Evolutionary conservation across 495 filamentous ascomycete genomes (phyloP), one percentile per base, ranked within the genome.

Genomic region (Venustampulla echinocandica): DNA sequence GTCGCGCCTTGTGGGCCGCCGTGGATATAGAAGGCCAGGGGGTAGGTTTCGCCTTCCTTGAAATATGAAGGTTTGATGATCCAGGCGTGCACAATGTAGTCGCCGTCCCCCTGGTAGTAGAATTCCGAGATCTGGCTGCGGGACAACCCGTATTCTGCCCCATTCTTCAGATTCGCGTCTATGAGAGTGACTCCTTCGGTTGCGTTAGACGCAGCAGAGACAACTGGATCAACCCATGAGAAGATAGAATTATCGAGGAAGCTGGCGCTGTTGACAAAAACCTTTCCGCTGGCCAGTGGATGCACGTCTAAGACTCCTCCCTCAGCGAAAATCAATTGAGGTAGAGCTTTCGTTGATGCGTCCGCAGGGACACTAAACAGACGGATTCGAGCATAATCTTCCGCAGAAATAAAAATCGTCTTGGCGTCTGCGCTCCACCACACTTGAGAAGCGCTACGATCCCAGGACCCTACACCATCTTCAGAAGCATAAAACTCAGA

Each of bases 21-120:
- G 52, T 95, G 88, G 39, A 94, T 82, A 32, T 90, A 56, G 49
- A 86, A 86, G 1, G 79, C 77, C 25, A 95, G 64, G 0, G 87
- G 88, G 57, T 93, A 93, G 50, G 80, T 84, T 57, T 84, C 70
- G 10, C 65, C 64, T 2, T 73, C 57, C 56, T 86, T 74, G 59
- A 90, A 94, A 53, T 74, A 61, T 1, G 84, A 85, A 2, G 89
- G 89, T 54, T 84, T 87, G 51, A 93, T 68, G 0, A 95, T 77
- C 56, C 79, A 78, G 3, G 85, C 84, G 53, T 92, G 85, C 14
- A 84, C 70, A 11, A 76, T 61, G 50, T 81, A 77, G 46, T 68
- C 64, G 10, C 69, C 69, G 5, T 68, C 73, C 14, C 79, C 79
- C 42, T 60, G 56, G 61, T 77, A 88, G 73, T 80, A 87, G 43